These are phyloP conservation scores for Polyplosphaeria fusca DNA, from an alignment of 495 filamentous ascomycete species.

Conservation along the genomic window DNA sequence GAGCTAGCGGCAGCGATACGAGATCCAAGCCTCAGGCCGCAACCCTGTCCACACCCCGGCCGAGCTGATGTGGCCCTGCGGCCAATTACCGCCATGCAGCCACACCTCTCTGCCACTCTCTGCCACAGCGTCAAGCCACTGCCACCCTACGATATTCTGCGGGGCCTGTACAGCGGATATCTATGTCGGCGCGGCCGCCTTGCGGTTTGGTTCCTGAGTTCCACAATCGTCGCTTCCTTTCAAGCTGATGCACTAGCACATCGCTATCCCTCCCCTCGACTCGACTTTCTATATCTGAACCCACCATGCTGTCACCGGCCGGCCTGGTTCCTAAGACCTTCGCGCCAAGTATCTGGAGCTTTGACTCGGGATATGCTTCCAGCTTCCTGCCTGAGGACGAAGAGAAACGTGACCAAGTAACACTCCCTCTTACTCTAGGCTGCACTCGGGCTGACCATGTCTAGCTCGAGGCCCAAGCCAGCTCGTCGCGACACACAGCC, in stretches of 20 bases:
- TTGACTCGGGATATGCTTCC: conserved; percentile 27
- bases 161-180: neutral
- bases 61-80: neutral
- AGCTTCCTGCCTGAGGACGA: neutral
- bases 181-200: neutral
- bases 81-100: neutral
- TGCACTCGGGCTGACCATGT: neutral
- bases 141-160: neutral
- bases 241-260: neutral
- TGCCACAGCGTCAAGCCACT: neutral
- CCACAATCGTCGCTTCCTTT: neutral
- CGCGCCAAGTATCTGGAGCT: conserved; percentile 26
- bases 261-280: neutral
- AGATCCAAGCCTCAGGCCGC: neutral
- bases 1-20: neutral
- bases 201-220: neutral
- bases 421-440: neutral
- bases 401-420: neutral
- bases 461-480: neutral
- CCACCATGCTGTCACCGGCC: conserved; percentile 18
- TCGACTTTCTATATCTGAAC: neutral
- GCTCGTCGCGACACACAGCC: neutral
- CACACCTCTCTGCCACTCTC: too few species aligned
- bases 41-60: neutral
- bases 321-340: neutral